Evolutionary conservation across 495 filamentous ascomycete genomes (phyloP).

Genomic region (Opeltia flavorubescens): DNA sequence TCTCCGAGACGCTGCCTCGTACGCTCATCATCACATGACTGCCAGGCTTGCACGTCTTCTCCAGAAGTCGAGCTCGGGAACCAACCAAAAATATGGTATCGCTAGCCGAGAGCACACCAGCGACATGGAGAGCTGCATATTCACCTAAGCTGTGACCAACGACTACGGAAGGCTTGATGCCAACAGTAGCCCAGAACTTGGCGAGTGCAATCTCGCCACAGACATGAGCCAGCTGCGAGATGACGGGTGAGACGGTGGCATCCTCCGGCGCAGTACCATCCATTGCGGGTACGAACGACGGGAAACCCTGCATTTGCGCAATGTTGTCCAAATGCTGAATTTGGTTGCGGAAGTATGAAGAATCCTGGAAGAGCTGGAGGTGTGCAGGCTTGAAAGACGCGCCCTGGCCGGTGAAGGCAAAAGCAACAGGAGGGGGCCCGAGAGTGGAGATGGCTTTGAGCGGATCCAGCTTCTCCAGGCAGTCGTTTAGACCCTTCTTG

Average conservation of each 20-base stretch:
- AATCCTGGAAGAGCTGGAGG: constrained; percentile 17
- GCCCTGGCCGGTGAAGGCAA: constrained; percentile 59
- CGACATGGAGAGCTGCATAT: constrained; percentile 27
- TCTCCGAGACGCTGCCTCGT: constrained; percentile 2
- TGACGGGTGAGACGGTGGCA: constrained; percentile 9
- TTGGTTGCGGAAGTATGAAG: constrained; percentile 14
- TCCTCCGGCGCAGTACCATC: constrained; percentile 5
- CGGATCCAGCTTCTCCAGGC: constrained; percentile 6
- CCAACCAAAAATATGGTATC: constrained; percentile 28
- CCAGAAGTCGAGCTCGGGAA: constrained; percentile 20
- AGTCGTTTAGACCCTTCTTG: constrained; percentile 9
- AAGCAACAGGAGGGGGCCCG: constrained; percentile 28
- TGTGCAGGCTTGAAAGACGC: constrained; percentile 32
- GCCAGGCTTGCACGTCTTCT: constrained; percentile 14
- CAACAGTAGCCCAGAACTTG: constrained; percentile 20
- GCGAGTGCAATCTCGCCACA: constrained; percentile 23
- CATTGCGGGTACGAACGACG: constrained; percentile 18
- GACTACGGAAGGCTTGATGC: constrained; percentile 21
- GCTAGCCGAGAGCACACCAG: constrained; percentile 24
- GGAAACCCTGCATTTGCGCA: constrained; percentile 20
- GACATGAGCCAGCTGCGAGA: constrained; percentile 23
- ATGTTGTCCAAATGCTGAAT: constrained; percentile 21
- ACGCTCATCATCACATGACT: constrained; percentile 23
- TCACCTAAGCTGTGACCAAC: constrained; percentile 32
- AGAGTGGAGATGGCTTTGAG: constrained; percentile 5